phyloP scores from a whole-genome alignment of 2,329 filamentous ascomycete species.

The Ascochyta fabae region DNA sequence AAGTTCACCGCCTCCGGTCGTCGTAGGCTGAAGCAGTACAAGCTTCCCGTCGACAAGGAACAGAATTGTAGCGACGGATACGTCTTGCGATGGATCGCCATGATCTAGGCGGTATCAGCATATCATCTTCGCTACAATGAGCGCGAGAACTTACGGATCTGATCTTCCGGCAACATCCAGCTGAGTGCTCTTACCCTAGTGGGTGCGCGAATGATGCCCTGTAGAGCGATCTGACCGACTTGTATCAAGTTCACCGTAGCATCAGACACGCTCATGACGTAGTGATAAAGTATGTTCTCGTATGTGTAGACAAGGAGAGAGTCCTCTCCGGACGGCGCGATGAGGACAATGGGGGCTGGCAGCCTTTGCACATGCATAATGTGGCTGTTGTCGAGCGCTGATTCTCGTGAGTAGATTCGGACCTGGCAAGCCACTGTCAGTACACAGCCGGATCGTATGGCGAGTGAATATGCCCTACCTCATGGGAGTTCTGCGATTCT shows the following conservation, averaged over 20 bases:
- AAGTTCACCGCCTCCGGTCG: slow-evolving; percentile 80
- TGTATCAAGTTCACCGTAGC: slow-evolving; percentile 81
- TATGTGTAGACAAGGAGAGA: slow-evolving; percentile 96
- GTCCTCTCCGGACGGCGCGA: slow-evolving; percentile 89
- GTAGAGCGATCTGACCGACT: slow-evolving; percentile 97
- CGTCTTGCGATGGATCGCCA: slow-evolving; percentile 94
- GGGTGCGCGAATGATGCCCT: slow-evolving; percentile 93
- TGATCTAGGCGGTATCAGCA: slow-evolving; percentile 60
- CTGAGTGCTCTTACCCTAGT: slow-evolving; percentile 90
- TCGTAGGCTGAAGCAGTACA: slow-evolving; percentile 85
- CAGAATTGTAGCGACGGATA: slow-evolving; percentile 88
- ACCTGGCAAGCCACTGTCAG: slow-evolving; percentile 56
- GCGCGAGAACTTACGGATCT: slow-evolving; percentile 65
- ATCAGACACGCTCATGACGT: slow-evolving; percentile 77
- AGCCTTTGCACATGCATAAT: slow-evolving; percentile 79
- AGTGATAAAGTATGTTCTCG: slow-evolving; percentile 95
- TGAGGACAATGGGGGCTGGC: slow-evolving; percentile 84
- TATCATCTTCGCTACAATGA: not conserved
- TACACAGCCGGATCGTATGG: not conserved
- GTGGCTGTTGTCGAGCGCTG: slow-evolving; percentile 73
- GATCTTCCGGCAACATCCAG: slow-evolving; percentile 92
- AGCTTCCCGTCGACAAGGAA: slow-evolving; percentile 98
- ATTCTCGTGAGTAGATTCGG: slow-evolving; percentile 90
- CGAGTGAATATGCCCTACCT: slow-evolving; percentile 56
- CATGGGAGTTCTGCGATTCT: slow-evolving; percentile 81